Conservation (phyloP, 495 filamentous ascomycete species). For the Aspergillus haitiensis region DNA sequence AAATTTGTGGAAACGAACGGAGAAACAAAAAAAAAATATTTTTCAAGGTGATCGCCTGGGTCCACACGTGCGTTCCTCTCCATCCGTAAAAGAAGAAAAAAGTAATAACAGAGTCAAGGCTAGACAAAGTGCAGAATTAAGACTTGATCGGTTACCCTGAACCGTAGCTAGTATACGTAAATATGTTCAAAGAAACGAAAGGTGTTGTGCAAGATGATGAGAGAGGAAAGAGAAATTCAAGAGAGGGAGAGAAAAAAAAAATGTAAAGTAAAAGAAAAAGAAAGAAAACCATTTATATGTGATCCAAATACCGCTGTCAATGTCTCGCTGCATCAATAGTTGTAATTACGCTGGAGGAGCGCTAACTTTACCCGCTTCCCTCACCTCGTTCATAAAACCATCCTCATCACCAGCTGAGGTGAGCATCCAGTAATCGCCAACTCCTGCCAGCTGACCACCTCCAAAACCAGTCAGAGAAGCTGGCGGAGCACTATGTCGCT, state of each 20-base stretch:
- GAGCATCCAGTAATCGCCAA: conserved; percentile 48
- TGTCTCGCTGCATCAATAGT: background rate
- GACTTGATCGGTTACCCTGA: background rate
- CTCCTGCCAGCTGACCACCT: conserved; percentile 40
- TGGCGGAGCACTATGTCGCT: conserved; percentile 45
- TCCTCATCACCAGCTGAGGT: conserved; percentile 58
- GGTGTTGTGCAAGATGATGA: background rate
- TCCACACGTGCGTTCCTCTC: background rate
- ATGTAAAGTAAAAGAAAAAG: conserved; percentile 2
- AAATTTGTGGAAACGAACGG: no score
- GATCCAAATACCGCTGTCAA: background rate
- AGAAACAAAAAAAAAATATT: no score
- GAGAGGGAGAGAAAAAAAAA: background rate
- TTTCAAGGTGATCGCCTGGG: no score
- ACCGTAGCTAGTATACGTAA: background rate
- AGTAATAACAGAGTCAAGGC: background rate
- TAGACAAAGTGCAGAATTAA: background rate
- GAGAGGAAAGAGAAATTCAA: background rate
- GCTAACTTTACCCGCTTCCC: conserved; percentile 67
- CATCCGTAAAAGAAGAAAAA: background rate
- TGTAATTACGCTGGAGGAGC: background rate
- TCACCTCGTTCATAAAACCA: conserved; percentile 66
- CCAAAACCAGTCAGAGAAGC: conserved; percentile 38
- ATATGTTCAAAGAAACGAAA: conserved; percentile 12
- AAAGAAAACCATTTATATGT: background rate